Evolutionary conservation across 208 protist genomes (phyloP).

Genomic region (Borovskyia barvae): DNA sequence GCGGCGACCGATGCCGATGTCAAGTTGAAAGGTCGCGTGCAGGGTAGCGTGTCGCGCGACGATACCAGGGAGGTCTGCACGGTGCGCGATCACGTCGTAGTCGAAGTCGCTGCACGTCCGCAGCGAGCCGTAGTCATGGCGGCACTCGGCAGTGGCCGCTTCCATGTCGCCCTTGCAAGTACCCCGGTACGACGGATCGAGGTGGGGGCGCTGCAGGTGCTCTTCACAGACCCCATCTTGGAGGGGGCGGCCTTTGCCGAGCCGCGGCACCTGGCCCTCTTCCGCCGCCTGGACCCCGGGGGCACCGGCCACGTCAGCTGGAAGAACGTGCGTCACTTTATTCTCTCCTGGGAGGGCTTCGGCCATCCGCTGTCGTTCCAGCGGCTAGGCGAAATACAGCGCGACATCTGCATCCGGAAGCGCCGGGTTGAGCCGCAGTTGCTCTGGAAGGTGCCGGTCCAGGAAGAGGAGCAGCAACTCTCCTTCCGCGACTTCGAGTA

Average conservation of each 20-base stretch:
- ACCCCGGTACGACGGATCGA: slow-evolving; percentile 95
- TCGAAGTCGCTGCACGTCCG: slow-evolving; percentile 43
- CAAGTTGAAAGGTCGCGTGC: background rate
- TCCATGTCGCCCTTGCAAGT: slow-evolving; percentile 88
- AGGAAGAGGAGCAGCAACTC: slow-evolving; percentile 70
- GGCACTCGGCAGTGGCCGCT: slow-evolving; percentile 45
- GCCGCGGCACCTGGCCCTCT: slow-evolving; percentile 94
- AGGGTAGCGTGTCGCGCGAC: background rate
- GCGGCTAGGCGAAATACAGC: slow-evolving; percentile 51
- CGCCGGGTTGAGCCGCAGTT: slow-evolving; percentile 49
- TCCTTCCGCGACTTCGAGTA: slow-evolving; percentile 71
- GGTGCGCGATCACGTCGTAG: slow-evolving; percentile 59
- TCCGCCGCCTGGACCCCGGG: slow-evolving; percentile 96
- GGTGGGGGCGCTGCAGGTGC: slow-evolving; percentile 71
- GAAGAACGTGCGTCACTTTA: slow-evolving; percentile 65
- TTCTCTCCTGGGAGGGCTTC: slow-evolving; percentile 53
- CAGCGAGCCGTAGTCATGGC: slow-evolving; percentile 48
- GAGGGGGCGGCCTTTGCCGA: slow-evolving; percentile 84
- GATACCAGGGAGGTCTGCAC: slow-evolving; percentile 29
- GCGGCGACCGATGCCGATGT: slow-evolving; percentile 23
- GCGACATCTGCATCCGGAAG: slow-evolving; percentile 54
- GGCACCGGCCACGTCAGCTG: slow-evolving; percentile 58
- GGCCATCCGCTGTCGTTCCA: slow-evolving; percentile 47
- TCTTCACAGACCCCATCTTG: slow-evolving; percentile 55
- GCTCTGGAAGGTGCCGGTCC: slow-evolving; percentile 50